Percentiles rank a stretch among this genome's conserved stretches.
These are phyloP conservation scores for Aspergillus nidulans DNA, from an alignment of 495 filamentous ascomycete genomes.

Conservation along the genomic window DNA sequence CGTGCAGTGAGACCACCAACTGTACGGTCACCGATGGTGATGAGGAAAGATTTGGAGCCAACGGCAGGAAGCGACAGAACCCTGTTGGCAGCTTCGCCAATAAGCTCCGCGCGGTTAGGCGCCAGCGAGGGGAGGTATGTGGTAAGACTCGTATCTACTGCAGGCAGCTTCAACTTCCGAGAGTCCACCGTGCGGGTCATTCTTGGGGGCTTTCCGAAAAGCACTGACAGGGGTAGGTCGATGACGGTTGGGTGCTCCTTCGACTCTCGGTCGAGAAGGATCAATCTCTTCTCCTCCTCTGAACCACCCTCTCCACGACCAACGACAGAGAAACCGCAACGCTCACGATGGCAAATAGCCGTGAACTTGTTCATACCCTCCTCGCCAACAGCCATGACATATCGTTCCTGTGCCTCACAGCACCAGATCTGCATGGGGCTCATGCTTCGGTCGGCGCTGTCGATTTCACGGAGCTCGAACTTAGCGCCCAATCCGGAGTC, in stretches of 20 bases:
- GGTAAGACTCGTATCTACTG: constrained; percentile 66
- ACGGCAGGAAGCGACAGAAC: constrained; percentile 84
- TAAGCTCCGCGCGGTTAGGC: constrained; percentile 52
- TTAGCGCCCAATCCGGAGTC: constrained; percentile 83
- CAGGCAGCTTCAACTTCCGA: constrained; percentile 60
- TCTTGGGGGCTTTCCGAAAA: constrained; percentile 89
- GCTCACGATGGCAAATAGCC: constrained; percentile 76
- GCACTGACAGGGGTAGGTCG: constrained; percentile 82
- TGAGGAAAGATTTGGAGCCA: constrained; percentile 93
- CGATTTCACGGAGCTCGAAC: constrained; percentile 88
- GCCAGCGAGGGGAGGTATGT: constrained; percentile 58
- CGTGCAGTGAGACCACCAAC: constrained; percentile 84
- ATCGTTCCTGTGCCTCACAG: constrained; percentile 93
- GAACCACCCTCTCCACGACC: constrained; percentile 64
- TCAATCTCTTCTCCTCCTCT: constrained; percentile 62
- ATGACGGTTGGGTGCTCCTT: constrained; percentile 73
- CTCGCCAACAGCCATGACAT: constrained; percentile 77
- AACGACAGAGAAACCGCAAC: constrained; percentile 91
- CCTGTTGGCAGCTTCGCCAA: constrained; percentile 70
- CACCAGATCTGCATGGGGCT: constrained; percentile 97
- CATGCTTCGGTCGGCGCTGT: constrained; percentile 85
- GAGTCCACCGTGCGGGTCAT: constrained; percentile 76
- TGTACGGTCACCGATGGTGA: constrained; percentile 90
- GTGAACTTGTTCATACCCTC: constrained; percentile 79
- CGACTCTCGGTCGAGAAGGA: constrained; percentile 79